Evolutionary conservation across 2,329 filamentous ascomycete genomes (phyloP), one percentile per base, ranked within the genome.

Genomic region (Emydomyces testavorans): DNA sequence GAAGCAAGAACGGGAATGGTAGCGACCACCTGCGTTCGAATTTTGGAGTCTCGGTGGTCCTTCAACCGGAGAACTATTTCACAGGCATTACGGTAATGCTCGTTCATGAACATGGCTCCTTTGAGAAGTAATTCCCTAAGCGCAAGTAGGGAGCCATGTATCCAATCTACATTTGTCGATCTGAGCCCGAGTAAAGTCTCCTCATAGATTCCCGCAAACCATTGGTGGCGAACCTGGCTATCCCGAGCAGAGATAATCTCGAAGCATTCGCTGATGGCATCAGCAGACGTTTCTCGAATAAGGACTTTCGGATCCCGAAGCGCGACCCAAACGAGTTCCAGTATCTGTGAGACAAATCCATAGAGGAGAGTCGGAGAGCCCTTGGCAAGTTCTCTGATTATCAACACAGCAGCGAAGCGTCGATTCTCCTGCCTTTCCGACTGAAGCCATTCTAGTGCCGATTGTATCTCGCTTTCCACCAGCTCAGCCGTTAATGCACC

Each of bases 21-120:
- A 46, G 85, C 76, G 31, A 96, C 86, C 26, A 96, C 84, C 5
- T 94, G 93, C 58, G 85, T 84, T 47, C 90, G 78, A 56, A 96
- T 92, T 29, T 88, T 83, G 3, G 80, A 72, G 57, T 98, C 93
- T 46, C 86, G 80, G 58, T 96, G 87, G 57, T 98, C 92, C 65
- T 94, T 94, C 64, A 94, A 85, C 52, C 85, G 83, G 55, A 90
- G 81, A 29, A 95, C 85, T 53, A 92, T 89, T 53, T 98, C 92
- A 63, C 90, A 96, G 8, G 87, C 83, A 57, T 94, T 86, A 50
- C 83, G 79, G 65, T 96, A 98, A 61, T 89, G 80, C 32, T 89
- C 85, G 59, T 94, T 88, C 92, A 98, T 96, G 66, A 94, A 98
- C 90, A 98, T 98, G 57, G 88, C 89, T 46, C 92, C 92, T 63